Evolutionary conservation across 164 flowering plant species (phyloP).

Genomic region (Stephania yunnanensis): DNA sequence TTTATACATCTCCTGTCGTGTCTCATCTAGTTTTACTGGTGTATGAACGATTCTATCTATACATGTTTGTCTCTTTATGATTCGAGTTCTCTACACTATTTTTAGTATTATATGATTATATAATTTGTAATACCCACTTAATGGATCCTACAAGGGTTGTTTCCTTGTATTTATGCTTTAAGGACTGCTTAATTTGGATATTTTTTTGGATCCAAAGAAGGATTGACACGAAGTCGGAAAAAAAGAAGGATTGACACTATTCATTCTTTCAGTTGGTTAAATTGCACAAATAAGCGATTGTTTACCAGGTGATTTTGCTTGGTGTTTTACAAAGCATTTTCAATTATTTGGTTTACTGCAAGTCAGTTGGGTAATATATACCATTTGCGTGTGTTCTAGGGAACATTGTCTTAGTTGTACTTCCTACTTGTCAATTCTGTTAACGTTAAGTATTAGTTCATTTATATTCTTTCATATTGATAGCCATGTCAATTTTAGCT

Average conservation of each 20-base stretch:
- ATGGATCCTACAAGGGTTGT: neutral
- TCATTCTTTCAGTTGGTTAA: neutral
- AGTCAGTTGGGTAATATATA: no score
- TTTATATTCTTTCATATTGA: no score
- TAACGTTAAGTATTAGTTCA: no score
- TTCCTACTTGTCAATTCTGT: no score
- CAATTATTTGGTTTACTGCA: no score
- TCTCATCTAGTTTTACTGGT: neutral
- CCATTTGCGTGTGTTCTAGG: no score
- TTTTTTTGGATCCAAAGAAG: neutral
- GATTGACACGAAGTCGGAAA: neutral
- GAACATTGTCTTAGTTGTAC: no score
- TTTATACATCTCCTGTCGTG: neutral
- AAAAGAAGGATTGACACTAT: neutral
- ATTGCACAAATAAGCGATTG: neutral
- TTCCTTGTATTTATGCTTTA: neutral
- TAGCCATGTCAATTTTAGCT: no score
- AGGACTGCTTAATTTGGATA: neutral
- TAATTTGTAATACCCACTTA: neutral
- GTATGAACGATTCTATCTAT: neutral
- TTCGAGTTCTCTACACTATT: neutral
- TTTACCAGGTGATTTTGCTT: no score
- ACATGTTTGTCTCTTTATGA: neutral
- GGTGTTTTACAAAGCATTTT: no score
- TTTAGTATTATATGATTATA: neutral